A percentile compares a stretch with the other conserved stretches of the same genome.
These are phyloP conservation scores for Populus tremula DNA, from an alignment of 345 rosid species.

Conservation along the genomic window DNA sequence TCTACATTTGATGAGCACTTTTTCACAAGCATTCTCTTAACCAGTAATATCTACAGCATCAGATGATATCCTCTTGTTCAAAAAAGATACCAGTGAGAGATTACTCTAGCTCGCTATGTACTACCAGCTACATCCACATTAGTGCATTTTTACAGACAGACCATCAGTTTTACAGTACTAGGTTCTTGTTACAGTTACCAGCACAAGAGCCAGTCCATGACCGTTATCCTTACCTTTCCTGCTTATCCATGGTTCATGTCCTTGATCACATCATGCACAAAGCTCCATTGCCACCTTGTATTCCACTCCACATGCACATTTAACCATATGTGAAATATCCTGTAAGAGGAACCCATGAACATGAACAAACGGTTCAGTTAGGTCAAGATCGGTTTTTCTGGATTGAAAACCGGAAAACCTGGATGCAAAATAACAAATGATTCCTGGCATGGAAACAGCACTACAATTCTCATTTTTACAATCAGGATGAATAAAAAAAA, in stretches of 20 bases:
- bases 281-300: constrained; percentile 39
- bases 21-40: background rate
- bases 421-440: background rate
- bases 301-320: constrained; percentile 57
- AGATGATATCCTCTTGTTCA: background rate
- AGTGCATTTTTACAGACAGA: background rate
- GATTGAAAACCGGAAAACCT: background rate
- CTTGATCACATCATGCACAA: constrained; percentile 7
- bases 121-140: background rate
- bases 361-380: too few relatives aligned
- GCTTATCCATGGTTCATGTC: background rate
- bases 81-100: background rate
- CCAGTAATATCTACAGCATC: background rate
- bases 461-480: too few relatives aligned
- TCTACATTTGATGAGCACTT: background rate
- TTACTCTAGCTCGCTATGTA: background rate
- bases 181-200: constrained; percentile 7
- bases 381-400: background rate
- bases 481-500: too few relatives aligned
- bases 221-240: background rate
- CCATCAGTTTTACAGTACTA: background rate
- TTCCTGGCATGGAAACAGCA: too few relatives aligned
- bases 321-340: constrained; percentile 54
- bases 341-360: constrained; percentile 22
- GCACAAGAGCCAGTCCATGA: background rate